Conservation (phyloP, 352 stramenopile species). For the Globisporangium splendens region DNA sequence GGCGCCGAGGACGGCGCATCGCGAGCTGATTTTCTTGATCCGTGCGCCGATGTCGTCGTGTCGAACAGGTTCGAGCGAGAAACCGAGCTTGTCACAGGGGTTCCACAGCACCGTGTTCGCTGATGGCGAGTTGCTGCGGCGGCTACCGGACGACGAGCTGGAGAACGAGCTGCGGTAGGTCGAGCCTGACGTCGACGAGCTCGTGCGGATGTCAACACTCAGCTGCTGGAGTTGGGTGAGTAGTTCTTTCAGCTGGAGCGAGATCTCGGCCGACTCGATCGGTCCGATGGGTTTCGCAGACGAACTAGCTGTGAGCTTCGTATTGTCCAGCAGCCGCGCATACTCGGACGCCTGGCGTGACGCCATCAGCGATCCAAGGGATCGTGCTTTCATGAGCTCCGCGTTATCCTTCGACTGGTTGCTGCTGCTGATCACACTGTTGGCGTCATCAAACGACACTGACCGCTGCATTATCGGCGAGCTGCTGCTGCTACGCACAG, state of each 20-base stretch:
- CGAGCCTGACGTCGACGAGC: slow-evolving; percentile 39
- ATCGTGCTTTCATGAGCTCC: slow-evolving; percentile 43
- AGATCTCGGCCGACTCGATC: slow-evolving; percentile 57
- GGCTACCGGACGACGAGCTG: slow-evolving; percentile 40
- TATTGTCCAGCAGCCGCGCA: slow-evolving; percentile 32
- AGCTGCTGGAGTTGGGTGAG: slow-evolving; percentile 69
- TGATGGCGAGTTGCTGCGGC: slow-evolving; percentile 12
- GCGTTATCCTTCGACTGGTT: slow-evolving; percentile 19
- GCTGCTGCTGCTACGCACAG: slow-evolving; percentile 21
- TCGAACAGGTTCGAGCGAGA: slow-evolving; percentile 45
- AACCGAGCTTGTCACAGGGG: slow-evolving; percentile 66
- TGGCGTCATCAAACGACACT: slow-evolving; percentile 29
- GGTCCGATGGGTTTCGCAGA: slow-evolving; percentile 22
- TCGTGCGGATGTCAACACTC: slow-evolving; percentile 63
- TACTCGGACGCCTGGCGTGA: slow-evolving; percentile 37
- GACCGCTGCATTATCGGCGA: slow-evolving; percentile 32
- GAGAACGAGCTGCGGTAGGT: slow-evolving; percentile 80
- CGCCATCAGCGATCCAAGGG: slow-evolving; percentile 42
- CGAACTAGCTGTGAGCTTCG: slow-evolving; percentile 8
- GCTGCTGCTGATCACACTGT: slow-evolving; percentile 19
- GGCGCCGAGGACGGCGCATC: slow-evolving; percentile 67
- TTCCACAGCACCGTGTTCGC: slow-evolving; percentile 70
- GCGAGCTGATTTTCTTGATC: slow-evolving; percentile 64
- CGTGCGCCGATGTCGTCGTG: slow-evolving; percentile 51
- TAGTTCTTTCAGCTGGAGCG: slow-evolving; percentile 65